These are phyloP conservation scores for Fistulifera pelliculosa DNA, from an alignment of 108 stramenopile genomes.

Conservation along the genomic window DNA sequence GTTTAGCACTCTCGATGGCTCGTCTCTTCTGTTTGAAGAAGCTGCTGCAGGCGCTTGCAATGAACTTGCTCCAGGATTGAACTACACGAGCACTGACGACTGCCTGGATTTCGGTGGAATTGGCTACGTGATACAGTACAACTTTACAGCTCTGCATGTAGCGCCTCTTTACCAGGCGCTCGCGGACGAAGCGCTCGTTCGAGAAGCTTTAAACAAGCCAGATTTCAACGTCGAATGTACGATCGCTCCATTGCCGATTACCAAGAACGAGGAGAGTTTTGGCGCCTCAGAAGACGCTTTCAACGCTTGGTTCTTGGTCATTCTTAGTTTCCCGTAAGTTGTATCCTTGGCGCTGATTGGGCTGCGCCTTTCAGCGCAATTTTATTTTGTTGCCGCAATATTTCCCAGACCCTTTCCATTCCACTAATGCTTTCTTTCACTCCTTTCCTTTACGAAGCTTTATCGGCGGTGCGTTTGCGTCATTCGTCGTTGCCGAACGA, in stretches of 20 bases:
- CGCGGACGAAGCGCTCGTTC: slow-evolving; percentile 60
- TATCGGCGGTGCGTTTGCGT: slow-evolving; percentile 78
- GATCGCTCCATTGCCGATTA: slow-evolving; percentile 61
- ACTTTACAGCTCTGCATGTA: slow-evolving; percentile 47
- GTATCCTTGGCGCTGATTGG: too few relatives aligned
- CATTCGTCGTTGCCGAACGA: slow-evolving; percentile 90
- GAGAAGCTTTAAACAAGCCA: slow-evolving; percentile 24
- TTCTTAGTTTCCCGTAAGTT: slow-evolving; percentile 90
- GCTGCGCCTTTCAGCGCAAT: too few relatives aligned
- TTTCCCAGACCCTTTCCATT: too few relatives aligned
- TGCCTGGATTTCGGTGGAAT: slow-evolving; percentile 44
- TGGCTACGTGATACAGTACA: slow-evolving; percentile 63
- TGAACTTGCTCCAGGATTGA: not conserved
- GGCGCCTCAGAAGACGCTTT: slow-evolving; percentile 43
- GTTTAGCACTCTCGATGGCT: slow-evolving; percentile 13
- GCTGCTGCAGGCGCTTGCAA: slow-evolving; percentile 8
- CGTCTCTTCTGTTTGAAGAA: slow-evolving; percentile 17
- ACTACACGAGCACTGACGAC: slow-evolving; percentile 17
- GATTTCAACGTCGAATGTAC: slow-evolving; percentile 38
- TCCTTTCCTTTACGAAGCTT: too few relatives aligned
- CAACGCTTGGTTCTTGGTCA: slow-evolving; percentile 70
- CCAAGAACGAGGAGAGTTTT: slow-evolving; percentile 36
- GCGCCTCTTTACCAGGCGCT: slow-evolving; percentile 53
- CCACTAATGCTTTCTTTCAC: too few relatives aligned
- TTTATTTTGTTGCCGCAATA: too few relatives aligned